Evolutionary conservation across 805 yeast genomes (phyloP).

Genomic region (Hanseniaspora vineae): DNA sequence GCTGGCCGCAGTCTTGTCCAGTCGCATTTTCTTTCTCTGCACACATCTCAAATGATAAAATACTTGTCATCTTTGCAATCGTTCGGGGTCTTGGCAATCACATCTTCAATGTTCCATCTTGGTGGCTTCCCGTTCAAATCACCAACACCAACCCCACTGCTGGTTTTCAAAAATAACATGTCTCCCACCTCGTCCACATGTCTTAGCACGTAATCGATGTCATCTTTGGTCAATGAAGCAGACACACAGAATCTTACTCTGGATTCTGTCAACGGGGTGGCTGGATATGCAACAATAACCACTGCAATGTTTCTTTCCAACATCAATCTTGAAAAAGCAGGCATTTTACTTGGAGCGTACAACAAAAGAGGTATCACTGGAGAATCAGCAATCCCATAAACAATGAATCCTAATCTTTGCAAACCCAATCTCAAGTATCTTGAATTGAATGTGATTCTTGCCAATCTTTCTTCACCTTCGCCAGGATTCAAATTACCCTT

Average conservation of each 20-base stretch:
- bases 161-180: slow-evolving; percentile 55
- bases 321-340: slow-evolving; percentile 76
- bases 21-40: not conserved
- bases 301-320: slow-evolving; percentile 75
- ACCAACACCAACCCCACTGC: slow-evolving; percentile 65
- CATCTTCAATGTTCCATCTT: slow-evolving; percentile 71
- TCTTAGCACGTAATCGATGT: slow-evolving; percentile 66
- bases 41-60: slow-evolving; percentile 18
- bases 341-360: slow-evolving; percentile 90
- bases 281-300: slow-evolving; percentile 96
- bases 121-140: slow-evolving; percentile 49
- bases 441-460: slow-evolving; percentile 91
- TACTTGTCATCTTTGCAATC: slow-evolving; percentile 37
- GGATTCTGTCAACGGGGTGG: slow-evolving; percentile 81
- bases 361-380: slow-evolving; percentile 87
- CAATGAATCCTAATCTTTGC: slow-evolving; percentile 85
- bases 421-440: slow-evolving; percentile 85
- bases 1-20: no score
- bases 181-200: slow-evolving; percentile 73
- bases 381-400: slow-evolving; percentile 89
- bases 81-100: slow-evolving; percentile 54
- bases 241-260: slow-evolving; percentile 90
- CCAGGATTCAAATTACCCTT: slow-evolving; percentile 79
- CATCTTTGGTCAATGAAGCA: slow-evolving; percentile 85
- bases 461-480: slow-evolving; percentile 82